Conservation (phyloP, 2,329 filamentous ascomycete species). For the Sphaceloma murrayae region DNA sequence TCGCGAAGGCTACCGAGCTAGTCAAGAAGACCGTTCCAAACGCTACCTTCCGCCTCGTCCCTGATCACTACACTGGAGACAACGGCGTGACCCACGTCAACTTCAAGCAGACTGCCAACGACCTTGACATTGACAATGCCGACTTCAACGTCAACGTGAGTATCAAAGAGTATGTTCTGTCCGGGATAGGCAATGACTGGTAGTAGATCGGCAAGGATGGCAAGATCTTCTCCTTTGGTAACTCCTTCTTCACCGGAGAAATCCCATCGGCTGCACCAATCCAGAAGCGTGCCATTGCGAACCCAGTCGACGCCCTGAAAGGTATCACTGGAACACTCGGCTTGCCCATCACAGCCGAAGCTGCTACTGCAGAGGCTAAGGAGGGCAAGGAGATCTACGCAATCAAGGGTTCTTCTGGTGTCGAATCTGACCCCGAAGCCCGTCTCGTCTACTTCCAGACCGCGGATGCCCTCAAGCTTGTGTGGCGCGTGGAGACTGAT, state of each 20-base stretch:
- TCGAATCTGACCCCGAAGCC: conserved; percentile 45
- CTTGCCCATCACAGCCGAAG: conserved; percentile 35
- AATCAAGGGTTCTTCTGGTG: conserved; percentile 43
- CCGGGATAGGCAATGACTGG: background rate
- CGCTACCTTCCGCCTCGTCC: conserved; percentile 41
- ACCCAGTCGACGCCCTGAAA: conserved; percentile 38
- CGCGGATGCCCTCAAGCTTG: conserved; percentile 39
- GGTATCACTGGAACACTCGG: conserved; percentile 33
- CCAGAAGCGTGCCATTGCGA: conserved; percentile 35
- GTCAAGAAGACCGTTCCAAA: conserved; percentile 30
- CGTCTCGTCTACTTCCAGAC: conserved; percentile 48
- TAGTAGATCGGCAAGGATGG: conserved; percentile 41
- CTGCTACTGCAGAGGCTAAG: conserved; percentile 33
- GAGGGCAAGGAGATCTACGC: conserved; percentile 33
- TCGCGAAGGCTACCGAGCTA: conserved; percentile 28
- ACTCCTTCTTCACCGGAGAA: conserved; percentile 39
- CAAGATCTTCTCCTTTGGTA: conserved; percentile 49
- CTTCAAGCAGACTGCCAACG: conserved; percentile 51
- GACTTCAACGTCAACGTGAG: conserved; percentile 53
- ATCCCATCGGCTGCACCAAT: conserved; percentile 35
- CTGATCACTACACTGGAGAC: conserved; percentile 45
- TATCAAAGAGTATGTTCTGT: conserved; percentile 16
- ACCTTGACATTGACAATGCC: conserved; percentile 51
- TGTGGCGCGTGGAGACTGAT: conserved; percentile 53
- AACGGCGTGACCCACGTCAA: conserved; percentile 50